A percentile compares a stretch with the other conserved stretches of the same genome.
phyloP scores from a whole-genome alignment of 2,329 filamentous ascomycete species.

The Fonsecaea pugnacius region DNA sequence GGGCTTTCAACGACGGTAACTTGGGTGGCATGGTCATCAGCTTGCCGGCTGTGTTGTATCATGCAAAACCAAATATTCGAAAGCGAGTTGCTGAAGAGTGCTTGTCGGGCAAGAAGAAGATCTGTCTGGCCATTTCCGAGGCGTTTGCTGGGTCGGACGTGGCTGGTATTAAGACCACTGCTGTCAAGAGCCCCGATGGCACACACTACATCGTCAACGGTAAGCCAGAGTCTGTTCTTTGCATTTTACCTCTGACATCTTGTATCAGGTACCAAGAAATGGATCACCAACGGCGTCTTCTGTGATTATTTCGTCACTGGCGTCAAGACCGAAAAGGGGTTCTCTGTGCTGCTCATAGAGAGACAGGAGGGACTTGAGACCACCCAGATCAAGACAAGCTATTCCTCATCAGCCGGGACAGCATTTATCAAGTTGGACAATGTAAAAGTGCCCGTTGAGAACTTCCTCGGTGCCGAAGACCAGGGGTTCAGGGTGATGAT shows the following conservation, averaged over 20 bases:
- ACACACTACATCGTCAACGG: constrained; percentile 68
- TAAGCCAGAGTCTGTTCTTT: constrained; percentile 67
- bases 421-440: constrained; percentile 77
- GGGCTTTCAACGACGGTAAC: constrained; percentile 23
- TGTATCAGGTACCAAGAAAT: constrained; percentile 89
- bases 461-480: constrained; percentile 72
- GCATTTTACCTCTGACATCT: constrained; percentile 40
- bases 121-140: constrained; percentile 77
- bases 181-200: constrained; percentile 58
- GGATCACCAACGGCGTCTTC: constrained; percentile 98
- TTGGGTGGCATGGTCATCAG: constrained; percentile 62
- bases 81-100: constrained; percentile 69
- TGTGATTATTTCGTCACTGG: constrained; percentile 97
- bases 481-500: constrained; percentile 74
- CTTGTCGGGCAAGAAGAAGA: constrained; percentile 66
- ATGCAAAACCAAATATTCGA: constrained; percentile 64
- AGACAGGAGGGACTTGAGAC: constrained; percentile 67
- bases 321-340: constrained; percentile 72
- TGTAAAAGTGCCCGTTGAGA: constrained; percentile 70
- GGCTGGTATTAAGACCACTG: constrained; percentile 65
- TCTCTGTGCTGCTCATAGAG: constrained; percentile 71
- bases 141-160: constrained; percentile 68
- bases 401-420: constrained; percentile 62
- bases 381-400: constrained; percentile 68
- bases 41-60: constrained; percentile 71